Base-by-base conservation (phyloP, 2,329 filamentous ascomycete genomes). In the Chaetomium olivaceum region DNA sequence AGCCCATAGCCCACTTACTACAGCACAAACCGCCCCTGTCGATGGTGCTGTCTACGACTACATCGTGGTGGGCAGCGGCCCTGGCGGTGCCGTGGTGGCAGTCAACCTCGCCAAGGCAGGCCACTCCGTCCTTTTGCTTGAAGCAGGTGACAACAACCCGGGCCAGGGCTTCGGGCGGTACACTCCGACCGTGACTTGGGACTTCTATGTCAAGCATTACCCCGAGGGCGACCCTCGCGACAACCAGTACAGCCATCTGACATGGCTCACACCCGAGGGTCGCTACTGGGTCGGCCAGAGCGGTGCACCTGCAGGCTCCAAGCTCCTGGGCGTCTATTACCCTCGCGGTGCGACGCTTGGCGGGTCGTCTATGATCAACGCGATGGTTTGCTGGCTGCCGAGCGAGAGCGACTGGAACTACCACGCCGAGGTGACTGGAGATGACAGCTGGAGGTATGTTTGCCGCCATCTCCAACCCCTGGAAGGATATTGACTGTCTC, bases 11-110 rank as follows among this genome's bases (percentile, higher is more conserved):
- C 39, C 27, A 7, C 25, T 54, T 9, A 33, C 55, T 2, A 48
- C n/a, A 19, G 62, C 48, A 4, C 62, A 64, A 29, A 55, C 50
- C 23, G 36, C 51, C 11, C 62, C 62, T 11, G n/a, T 29, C 19
- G 58, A 64, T 39, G 62, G 62, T 11, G 58, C 62, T 12, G 62
- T 61, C 14, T 86, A 85, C 71, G 86, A 89, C 70, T 89, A 87
- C 77, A 80, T 89, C 27, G 80, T 89, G 21, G 85, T 89, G 16
- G 87, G 87, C 14, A 85, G 83, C 19, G 86, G 86, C 2, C 80
- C 86, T 1, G 86, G 86, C 46, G 86, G 86, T 63, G 85, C 82
- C 12, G 85, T 86, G 25, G 72, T 88, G 8, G 85, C 86, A 2
- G 81, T 83, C 16, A 80, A 85, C 52, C 80, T 89, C 33, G 87